Evolutionary conservation across 2,329 filamentous ascomycete genomes (phyloP).

Genomic region (Clarireedia homoeocarpa): DNA sequence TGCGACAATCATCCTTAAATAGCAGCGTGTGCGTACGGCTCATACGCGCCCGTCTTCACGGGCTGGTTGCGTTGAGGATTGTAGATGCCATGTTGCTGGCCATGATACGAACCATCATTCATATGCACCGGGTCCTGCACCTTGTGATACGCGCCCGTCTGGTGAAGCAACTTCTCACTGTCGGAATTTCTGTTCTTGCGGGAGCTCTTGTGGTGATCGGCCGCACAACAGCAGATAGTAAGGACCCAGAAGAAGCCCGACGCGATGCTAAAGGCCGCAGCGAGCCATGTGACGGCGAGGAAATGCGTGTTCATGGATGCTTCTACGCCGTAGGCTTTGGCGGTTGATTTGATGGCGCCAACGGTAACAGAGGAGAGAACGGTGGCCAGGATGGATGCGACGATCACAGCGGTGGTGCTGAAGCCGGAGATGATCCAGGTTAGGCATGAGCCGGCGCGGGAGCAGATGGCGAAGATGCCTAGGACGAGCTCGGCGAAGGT

Average conservation of each 20-base stretch:
- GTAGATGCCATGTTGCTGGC: conserved; percentile 33
- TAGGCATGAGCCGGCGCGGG: conserved; percentile 70
- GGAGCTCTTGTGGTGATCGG: conserved; percentile 16
- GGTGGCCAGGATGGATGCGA: conserved; percentile 65
- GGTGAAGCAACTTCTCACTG: conserved; percentile 24
- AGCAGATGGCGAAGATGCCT: conserved; percentile 78
- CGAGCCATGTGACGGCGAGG: conserved; percentile 70
- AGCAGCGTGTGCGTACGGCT: conserved; percentile 52
- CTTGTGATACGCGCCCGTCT: conserved; percentile 36
- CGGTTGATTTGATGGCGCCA: conserved; percentile 56
- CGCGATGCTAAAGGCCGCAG: conserved; percentile 65
- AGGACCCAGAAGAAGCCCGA: conserved; percentile 86
- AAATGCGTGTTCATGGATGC: conserved; percentile 60
- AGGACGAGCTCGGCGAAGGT: conserved; percentile 67
- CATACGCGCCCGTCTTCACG: conserved; percentile 45
- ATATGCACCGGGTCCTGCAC: conserved; percentile 34
- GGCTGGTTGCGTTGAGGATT: conserved; percentile 29
- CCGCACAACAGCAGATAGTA: conserved; percentile 77
- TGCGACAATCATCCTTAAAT: conserved; percentile 32
- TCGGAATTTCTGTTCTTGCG: conserved; percentile 18
- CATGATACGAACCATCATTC: conserved; percentile 22
- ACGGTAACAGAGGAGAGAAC: conserved; percentile 64
- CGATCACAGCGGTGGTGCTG: conserved; percentile 46
- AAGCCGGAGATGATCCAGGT: conserved; percentile 70
- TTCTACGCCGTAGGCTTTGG: conserved; percentile 64